Conservation (phyloP, 352 stramenopile genomes). For the Globisporangium emineosum region DNA sequence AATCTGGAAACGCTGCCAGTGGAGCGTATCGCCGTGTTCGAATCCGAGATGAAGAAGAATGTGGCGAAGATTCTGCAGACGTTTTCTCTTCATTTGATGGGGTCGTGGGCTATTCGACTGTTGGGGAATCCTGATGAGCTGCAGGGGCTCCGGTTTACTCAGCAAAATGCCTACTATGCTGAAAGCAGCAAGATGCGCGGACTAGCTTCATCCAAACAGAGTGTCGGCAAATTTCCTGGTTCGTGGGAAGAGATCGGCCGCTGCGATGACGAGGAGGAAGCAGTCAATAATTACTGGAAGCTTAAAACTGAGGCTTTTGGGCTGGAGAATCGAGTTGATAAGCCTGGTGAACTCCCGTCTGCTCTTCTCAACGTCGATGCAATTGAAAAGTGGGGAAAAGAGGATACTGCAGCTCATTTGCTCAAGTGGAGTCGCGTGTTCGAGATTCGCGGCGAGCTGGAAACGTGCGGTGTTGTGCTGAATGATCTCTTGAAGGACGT, state of each 20-base stretch:
- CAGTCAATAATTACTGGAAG: conserved; percentile 42
- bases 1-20: conserved; percentile 41
- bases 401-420: conserved; percentile 25
- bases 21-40: conserved; percentile 57
- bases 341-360: background rate
- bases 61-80: conserved; percentile 62
- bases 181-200: conserved; percentile 33
- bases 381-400: conserved; percentile 37
- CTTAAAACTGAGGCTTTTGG: conserved; percentile 24
- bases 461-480: conserved; percentile 31
- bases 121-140: conserved; percentile 44
- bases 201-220: conserved; percentile 9
- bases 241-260: background rate
- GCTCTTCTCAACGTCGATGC: conserved; percentile 19
- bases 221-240: background rate
- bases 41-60: conserved; percentile 51
- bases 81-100: conserved; percentile 54
- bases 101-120: conserved; percentile 48
- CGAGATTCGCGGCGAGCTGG: conserved; percentile 30
- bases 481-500: conserved; percentile 34
- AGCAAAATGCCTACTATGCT: conserved; percentile 73
- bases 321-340: conserved; percentile 11
- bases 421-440: conserved; percentile 52
- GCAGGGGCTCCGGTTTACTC: conserved; percentile 51
- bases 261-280: conserved; percentile 23